A percentile compares a stretch with the other conserved stretches of the same genome.
phyloP scores from a whole-genome alignment of 139 green algal genomes.

The Chlorokybus atmophyticus region DNA sequence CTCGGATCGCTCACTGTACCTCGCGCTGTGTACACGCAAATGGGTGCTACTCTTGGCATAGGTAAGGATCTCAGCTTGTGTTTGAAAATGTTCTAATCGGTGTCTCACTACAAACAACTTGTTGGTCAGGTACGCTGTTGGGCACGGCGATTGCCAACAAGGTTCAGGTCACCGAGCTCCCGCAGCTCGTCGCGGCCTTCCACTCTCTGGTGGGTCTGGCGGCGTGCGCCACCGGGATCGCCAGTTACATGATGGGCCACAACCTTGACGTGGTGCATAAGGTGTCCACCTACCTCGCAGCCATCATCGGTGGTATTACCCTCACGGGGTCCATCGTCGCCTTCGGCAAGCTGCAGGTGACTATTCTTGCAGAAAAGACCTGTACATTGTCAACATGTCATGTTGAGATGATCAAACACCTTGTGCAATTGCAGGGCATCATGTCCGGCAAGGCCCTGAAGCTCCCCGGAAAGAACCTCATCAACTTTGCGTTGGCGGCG shows the following conservation, averaged over 20 bases:
- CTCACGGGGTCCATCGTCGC: slow-evolving; percentile 17
- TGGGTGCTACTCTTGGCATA: no score
- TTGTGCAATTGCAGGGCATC: no score
- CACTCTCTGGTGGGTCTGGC: slow-evolving; percentile 1
- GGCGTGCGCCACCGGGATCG: slow-evolving; percentile 1
- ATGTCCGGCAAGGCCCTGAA: slow-evolving; percentile 1
- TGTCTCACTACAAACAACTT: no score
- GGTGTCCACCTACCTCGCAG: slow-evolving; percentile 4
- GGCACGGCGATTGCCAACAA: slow-evolving; percentile 45
- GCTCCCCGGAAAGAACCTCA: slow-evolving; percentile 10
- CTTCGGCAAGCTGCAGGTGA: slow-evolving; percentile 18
- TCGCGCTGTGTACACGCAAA: no score
- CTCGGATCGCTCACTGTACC: no score
- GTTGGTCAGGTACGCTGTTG: no score
- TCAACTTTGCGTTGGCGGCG: slow-evolving; percentile 2
- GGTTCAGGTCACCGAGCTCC: slow-evolving; percentile 59
- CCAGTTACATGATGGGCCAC: not conserved
- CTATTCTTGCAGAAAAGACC: no score
- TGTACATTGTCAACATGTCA: no score
- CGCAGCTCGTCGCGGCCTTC: slow-evolving; percentile 39
- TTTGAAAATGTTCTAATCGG: no score
- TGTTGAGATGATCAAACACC: no score
- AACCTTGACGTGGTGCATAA: slow-evolving; percentile 6
- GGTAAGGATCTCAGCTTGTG: no score
- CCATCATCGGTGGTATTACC: slow-evolving; percentile 17